Conservation (phyloP, 352 stramenopile genomes). For the Globisporangium iwayamae region DNA sequence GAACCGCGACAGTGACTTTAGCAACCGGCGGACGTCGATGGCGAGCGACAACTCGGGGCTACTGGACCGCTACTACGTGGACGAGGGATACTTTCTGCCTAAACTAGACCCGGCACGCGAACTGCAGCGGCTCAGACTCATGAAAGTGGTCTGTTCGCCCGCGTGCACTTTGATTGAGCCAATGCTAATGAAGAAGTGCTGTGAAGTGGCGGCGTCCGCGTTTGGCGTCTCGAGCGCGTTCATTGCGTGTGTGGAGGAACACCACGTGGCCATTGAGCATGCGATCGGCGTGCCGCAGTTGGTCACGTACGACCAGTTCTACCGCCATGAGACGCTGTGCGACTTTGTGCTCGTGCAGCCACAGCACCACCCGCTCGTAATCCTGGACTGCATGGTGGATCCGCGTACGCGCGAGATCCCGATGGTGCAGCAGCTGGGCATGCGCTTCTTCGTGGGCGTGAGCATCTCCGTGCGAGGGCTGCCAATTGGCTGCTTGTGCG, state of each 20-base stretch:
- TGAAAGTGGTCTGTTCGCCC: slow-evolving; percentile 49
- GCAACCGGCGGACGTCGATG: slow-evolving; percentile 42
- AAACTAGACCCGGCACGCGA: slow-evolving; percentile 38
- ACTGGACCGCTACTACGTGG: slow-evolving; percentile 41
- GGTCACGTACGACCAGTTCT: slow-evolving; percentile 24
- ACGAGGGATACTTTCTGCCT: slow-evolving; percentile 41
- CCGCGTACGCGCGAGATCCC: slow-evolving; percentile 42
- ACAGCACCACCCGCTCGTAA: slow-evolving; percentile 33
- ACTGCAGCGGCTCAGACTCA: slow-evolving; percentile 39
- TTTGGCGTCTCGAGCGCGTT: slow-evolving; percentile 49
- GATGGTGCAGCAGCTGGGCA: slow-evolving; percentile 54
- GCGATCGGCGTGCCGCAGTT: slow-evolving; percentile 32
- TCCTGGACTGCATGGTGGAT: slow-evolving; percentile 44
- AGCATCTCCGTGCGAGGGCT: slow-evolving; percentile 45
- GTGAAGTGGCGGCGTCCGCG: slow-evolving; percentile 35
- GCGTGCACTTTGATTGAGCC: slow-evolving; percentile 58
- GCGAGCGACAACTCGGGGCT: slow-evolving; percentile 46
- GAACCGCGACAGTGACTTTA: slow-evolving; percentile 27
- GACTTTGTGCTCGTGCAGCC: slow-evolving; percentile 58
- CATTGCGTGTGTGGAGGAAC: slow-evolving; percentile 51
- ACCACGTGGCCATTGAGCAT: slow-evolving; percentile 51
- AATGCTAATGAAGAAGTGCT: slow-evolving; percentile 53
- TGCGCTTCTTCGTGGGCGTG: slow-evolving; percentile 50
- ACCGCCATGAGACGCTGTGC: slow-evolving; percentile 46
- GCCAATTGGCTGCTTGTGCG: slow-evolving; percentile 55